Percentiles rank a stretch among this genome's conserved stretches.
These are phyloP conservation scores for Botrytis elliptica DNA, from an alignment of 2,329 filamentous ascomycete genomes.

Conservation along the genomic window DNA sequence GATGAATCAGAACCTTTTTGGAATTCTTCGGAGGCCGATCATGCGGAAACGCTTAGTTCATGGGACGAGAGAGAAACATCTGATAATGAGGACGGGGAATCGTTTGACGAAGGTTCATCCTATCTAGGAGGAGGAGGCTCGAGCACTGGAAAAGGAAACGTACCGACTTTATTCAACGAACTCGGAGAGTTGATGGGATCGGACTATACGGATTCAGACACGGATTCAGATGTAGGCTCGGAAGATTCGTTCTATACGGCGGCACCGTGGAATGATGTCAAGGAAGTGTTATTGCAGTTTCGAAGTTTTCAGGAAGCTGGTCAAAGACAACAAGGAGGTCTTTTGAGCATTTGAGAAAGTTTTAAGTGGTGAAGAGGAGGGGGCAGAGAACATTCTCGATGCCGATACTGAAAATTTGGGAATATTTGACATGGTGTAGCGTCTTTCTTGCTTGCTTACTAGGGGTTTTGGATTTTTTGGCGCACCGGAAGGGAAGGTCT, in stretches of 20 bases:
- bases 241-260: conserved; percentile 19
- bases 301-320: conserved; percentile 8
- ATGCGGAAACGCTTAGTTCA: conserved; percentile 9
- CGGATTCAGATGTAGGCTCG: conserved; percentile 14
- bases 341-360: background rate
- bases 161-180: conserved; percentile 19
- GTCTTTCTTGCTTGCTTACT: background rate
- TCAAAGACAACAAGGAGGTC: background rate
- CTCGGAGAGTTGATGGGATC: conserved; percentile 14
- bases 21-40: conserved; percentile 14
- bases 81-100: conserved; percentile 12
- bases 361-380: background rate
- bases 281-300: conserved; percentile 8
- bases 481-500: background rate
- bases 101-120: background rate
- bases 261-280: conserved; percentile 15
- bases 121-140: background rate
- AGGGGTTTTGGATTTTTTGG: background rate
- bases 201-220: conserved; percentile 5
- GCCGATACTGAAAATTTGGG: background rate
- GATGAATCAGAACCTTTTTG: conserved; percentile 19
- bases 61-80: conserved; percentile 8
- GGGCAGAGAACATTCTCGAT: background rate
- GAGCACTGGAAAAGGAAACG: background rate
- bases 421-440: background rate